Evolutionary conservation across 345 rosid species (phyloP).

Genomic region (Acer saccharum): DNA sequence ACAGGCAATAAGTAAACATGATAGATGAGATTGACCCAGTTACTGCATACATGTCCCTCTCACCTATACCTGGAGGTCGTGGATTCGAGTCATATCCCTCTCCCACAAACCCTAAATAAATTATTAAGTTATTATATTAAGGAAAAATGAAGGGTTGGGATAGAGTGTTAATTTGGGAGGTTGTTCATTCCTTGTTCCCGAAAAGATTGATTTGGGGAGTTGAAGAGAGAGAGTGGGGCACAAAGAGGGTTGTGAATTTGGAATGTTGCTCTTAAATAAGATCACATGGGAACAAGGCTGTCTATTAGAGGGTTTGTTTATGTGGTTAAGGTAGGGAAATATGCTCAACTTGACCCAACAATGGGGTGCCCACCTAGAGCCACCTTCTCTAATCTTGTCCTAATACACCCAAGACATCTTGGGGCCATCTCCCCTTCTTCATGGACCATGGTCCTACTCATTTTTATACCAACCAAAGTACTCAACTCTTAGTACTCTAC

Average conservation of each 20-base stretch:
- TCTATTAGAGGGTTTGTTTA: conserved; percentile 52
- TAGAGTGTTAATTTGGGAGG: no score
- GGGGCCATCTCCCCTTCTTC: conserved; percentile 51
- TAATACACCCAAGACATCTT: conserved; percentile 61
- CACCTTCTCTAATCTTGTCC: conserved; percentile 66
- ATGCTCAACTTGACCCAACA: conserved; percentile 66
- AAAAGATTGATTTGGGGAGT: conserved; percentile 39
- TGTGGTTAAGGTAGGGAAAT: conserved; percentile 60
- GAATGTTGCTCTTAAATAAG: conserved; percentile 71
- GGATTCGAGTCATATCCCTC: no score
- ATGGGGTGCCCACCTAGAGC: conserved; percentile 38
- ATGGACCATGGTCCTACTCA: conserved; percentile 23
- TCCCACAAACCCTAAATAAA: no score
- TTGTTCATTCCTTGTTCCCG: conserved; percentile 21
- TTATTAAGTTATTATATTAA: no score
- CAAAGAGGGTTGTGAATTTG: conserved; percentile 48
- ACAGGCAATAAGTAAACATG: neutral
- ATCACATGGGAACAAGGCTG: conserved; percentile 89
- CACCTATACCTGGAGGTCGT: no score
- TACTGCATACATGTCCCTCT: no score
- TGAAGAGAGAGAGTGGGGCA: conserved; percentile 13
- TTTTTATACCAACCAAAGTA: conserved; percentile 1
- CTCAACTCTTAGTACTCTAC: no score
- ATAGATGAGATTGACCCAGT: no score
- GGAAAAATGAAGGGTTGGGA: no score